These are phyloP conservation scores for Chaetomium fimeti DNA, from an alignment of 495 filamentous ascomycete genomes.

Conservation along the genomic window DNA sequence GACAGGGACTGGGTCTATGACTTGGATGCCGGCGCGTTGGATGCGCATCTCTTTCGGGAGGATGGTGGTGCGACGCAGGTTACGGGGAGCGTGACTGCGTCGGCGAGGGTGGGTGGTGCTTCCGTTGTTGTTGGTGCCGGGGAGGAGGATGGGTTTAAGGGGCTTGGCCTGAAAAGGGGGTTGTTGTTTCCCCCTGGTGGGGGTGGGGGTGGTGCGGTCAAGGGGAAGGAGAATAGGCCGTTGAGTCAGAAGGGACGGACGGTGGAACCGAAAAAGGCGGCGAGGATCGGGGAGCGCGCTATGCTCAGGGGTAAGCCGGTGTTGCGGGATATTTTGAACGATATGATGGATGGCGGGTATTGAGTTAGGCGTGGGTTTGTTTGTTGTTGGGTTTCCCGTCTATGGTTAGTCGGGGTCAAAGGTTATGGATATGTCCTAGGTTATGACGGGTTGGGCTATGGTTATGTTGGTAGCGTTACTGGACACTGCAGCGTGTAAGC, in stretches of 20 bases:
- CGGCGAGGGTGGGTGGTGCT: background rate
- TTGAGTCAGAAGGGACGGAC: constrained; percentile 17
- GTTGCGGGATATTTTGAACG: constrained; percentile 50
- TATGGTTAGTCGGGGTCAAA: background rate
- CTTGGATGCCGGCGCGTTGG: constrained; percentile 58
- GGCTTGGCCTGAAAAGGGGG: constrained; percentile 12
- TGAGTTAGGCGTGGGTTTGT: constrained; percentile 3
- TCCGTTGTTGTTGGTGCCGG: background rate
- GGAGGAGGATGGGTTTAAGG: background rate
- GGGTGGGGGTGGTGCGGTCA: constrained; percentile 13
- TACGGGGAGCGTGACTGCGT: background rate
- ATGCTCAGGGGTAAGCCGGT: constrained; percentile 45
- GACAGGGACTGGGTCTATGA: constrained; percentile 72
- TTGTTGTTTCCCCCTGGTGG: constrained; percentile 4
- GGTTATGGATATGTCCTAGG: constrained; percentile 10
- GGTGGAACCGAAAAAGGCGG: constrained; percentile 32
- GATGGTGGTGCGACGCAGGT: constrained; percentile 7
- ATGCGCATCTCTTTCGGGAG: constrained; percentile 58
- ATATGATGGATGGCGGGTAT: constrained; percentile 43
- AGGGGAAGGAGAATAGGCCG: constrained; percentile 36
- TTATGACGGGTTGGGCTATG: constrained; percentile 16
- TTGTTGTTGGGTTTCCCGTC: background rate
- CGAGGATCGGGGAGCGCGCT: constrained; percentile 40
- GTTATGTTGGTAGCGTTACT: constrained; percentile 16
- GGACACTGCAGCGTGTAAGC: constrained; percentile 7